Evolutionary conservation across 2,329 filamentous ascomycete species (phyloP).

Genomic region (Tricladium varicosporioides): DNA sequence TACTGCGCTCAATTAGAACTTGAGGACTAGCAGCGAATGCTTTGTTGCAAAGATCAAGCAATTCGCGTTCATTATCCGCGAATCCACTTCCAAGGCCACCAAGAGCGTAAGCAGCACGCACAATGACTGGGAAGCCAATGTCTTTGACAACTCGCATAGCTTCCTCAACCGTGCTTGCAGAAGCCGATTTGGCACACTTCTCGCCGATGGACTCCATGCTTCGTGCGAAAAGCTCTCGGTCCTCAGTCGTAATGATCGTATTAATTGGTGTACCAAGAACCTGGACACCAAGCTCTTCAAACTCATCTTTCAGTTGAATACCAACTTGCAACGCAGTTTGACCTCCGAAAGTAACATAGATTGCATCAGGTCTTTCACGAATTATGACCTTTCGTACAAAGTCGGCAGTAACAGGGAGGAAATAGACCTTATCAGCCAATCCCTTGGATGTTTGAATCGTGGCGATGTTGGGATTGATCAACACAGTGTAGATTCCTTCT

Average conservation of each 20-base stretch:
- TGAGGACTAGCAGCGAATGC: conserved; percentile 94
- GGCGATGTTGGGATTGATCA: conserved; percentile 99
- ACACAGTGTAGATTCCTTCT: conserved; percentile 94
- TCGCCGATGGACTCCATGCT: conserved; percentile 99
- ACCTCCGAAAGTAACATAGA: conserved; percentile 96
- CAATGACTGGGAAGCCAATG: conserved; percentile 96
- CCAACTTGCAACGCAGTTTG: conserved; percentile 96
- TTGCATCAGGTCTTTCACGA: conserved; percentile 91
- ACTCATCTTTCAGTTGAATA: conserved; percentile 97
- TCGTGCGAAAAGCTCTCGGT: conserved; percentile 93
- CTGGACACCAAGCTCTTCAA: conserved; percentile 86
- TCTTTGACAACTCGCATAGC: conserved; percentile 83
- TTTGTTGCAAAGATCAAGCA: conserved; percentile 87
- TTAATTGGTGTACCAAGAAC: conserved; percentile 96
- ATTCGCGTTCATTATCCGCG: conserved; percentile 79
- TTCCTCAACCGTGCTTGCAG: conserved; percentile 84
- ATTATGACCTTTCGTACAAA: conserved; percentile 97
- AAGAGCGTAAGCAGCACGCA: conserved; percentile 92
- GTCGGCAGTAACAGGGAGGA: conserved; percentile 92
- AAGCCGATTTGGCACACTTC: conserved; percentile 96
- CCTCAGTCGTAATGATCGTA: conserved; percentile 97
- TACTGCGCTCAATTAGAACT: conserved; percentile 93
- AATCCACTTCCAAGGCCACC: conserved; percentile 95
- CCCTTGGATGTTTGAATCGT: conserved; percentile 99
- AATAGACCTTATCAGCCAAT: conserved; percentile 97